Conservation (phyloP, 164 flowering plant genomes). For the Houttuynia cordata region DNA sequence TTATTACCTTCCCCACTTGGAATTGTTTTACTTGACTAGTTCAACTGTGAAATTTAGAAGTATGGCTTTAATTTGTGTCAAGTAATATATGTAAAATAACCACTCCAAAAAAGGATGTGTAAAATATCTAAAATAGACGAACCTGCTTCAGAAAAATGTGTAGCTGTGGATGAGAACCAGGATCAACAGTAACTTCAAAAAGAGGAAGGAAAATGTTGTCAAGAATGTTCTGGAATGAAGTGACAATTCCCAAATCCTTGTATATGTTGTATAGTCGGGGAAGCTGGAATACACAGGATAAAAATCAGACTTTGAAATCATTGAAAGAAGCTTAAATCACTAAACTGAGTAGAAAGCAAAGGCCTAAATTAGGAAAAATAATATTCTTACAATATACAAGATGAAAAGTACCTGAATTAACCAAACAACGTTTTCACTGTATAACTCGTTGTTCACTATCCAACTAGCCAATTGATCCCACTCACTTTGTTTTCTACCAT, state of each 20-base stretch:
- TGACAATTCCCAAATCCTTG: constrained; percentile 97
- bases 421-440: constrained; percentile 93
- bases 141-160: constrained; percentile 96
- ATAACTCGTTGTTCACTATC: constrained; percentile 88
- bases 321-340: background rate
- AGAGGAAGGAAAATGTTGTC: constrained; percentile 93
- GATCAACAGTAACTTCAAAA: constrained; percentile 94
- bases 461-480: constrained; percentile 99
- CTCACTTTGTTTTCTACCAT: constrained; percentile 96
- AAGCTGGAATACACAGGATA: constrained; percentile 37
- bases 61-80: too few species aligned
- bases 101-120: too few species aligned
- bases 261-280: constrained; percentile 90
- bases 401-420: constrained; percentile 59
- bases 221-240: constrained; percentile 93
- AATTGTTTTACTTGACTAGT: too few species aligned
- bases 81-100: too few species aligned
- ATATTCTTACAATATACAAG: background rate
- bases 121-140: constrained; percentile 1
- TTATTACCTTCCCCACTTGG: too few species aligned
- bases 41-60: too few species aligned
- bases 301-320: background rate
- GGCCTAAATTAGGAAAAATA: background rate
- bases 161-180: constrained; percentile 94
- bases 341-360: too few species aligned